These are phyloP conservation scores for Juncus effusus DNA, from an alignment of 176 grass and related monocot species.

Conservation along the genomic window DNA sequence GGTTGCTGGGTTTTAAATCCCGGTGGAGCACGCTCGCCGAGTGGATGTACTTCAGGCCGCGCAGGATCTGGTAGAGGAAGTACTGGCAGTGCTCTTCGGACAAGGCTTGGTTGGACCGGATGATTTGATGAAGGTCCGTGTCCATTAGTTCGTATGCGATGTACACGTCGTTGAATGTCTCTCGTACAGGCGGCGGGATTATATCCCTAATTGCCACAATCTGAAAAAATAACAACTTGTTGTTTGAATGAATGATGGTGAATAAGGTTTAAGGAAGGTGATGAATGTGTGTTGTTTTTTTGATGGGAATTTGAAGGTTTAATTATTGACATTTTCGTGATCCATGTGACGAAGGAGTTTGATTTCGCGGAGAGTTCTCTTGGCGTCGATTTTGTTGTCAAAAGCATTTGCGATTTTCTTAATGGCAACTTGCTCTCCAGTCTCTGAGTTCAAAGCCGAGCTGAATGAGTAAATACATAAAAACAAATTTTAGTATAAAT, in stretches of 20 bases:
- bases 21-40: slow-evolving; percentile 97
- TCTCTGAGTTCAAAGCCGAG: slow-evolving; percentile 90
- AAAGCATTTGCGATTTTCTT: slow-evolving; percentile 99
- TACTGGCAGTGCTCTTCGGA: slow-evolving; percentile 99
- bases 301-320: too few relatives aligned
- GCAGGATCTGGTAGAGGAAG: slow-evolving; percentile 99
- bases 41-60: slow-evolving; percentile 98
- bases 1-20: slow-evolving; percentile 99
- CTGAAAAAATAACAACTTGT: slow-evolving; percentile 32
- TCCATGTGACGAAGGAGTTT: slow-evolving; percentile 99
- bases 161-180: slow-evolving; percentile 91
- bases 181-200: slow-evolving; percentile 70
- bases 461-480: slow-evolving; percentile 29
- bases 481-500: too few relatives aligned
- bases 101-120: slow-evolving; percentile 98
- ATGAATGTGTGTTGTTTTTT: slow-evolving; percentile 5
- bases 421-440: slow-evolving; percentile 92
- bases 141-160: slow-evolving; percentile 98
- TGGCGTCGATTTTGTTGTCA: slow-evolving; percentile 97
- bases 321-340: slow-evolving; percentile 81
- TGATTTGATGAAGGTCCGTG: slow-evolving; percentile 99
- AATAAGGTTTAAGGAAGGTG: neutral
- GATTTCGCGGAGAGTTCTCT: slow-evolving; percentile 96
- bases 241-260: slow-evolving; percentile 8
- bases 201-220: slow-evolving; percentile 99